Evolutionary conservation across 257 asterid species (phyloP).

Genomic region (Rauvolfia tetraphylla): DNA sequence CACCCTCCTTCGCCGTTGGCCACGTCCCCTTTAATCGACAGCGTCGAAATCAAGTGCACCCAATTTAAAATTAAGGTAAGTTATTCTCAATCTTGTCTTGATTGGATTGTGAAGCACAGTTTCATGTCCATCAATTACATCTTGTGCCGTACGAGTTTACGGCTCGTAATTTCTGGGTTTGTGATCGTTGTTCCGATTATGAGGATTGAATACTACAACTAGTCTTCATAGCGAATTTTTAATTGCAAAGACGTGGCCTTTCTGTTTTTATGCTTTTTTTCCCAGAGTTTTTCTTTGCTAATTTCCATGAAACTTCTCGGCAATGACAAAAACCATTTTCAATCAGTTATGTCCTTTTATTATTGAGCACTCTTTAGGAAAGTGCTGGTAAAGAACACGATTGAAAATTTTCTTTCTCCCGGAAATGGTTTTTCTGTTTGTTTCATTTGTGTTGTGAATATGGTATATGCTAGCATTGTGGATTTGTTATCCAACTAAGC

Average conservation of each 20-base stretch:
- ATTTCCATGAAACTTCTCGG: not conserved
- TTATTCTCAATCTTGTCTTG: not conserved
- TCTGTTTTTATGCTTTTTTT: not conserved
- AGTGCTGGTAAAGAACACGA: not conserved
- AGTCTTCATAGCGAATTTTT: not conserved
- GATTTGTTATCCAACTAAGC: not conserved
- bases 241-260: not conserved
- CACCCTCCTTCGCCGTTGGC: not conserved
- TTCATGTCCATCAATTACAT: not conserved
- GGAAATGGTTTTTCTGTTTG: not conserved
- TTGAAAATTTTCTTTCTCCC: not conserved
- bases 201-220: not conserved
- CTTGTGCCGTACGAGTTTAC: not conserved
- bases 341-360: not conserved
- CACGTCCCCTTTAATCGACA: not conserved
- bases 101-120: not conserved
- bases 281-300: not conserved
- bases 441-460: not conserved
- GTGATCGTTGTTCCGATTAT: no score
- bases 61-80: constrained; percentile 5
- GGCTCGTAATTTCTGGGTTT: not conserved
- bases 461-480: not conserved
- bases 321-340: not conserved
- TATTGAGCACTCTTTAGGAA: not conserved
- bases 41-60: not conserved